phyloP scores from a whole-genome alignment of 768 basidiomycete genomes.

The Trametopsis cervina region DNA sequence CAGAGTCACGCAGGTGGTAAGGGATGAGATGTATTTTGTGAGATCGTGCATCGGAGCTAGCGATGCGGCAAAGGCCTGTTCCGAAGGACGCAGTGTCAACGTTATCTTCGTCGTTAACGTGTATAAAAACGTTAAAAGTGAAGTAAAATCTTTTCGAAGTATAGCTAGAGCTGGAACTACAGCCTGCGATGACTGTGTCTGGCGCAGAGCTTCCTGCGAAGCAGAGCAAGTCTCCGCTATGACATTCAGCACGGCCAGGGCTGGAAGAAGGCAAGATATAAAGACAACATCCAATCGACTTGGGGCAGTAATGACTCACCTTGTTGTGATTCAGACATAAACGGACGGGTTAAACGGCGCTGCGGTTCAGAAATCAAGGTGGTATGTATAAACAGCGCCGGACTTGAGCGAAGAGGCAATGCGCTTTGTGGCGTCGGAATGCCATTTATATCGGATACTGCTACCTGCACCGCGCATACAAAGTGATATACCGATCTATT shows the following conservation, averaged over 20 bases:
- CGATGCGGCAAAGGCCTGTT: constrained; percentile 19
- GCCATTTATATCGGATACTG: too few relatives aligned
- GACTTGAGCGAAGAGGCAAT: too few relatives aligned
- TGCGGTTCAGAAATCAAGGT: too few relatives aligned
- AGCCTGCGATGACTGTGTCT: not conserved
- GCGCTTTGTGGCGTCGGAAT: too few relatives aligned
- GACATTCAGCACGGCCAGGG: not conserved
- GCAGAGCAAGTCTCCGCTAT: not conserved
- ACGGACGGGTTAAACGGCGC: too few relatives aligned
- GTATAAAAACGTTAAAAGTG: constrained; percentile 23
- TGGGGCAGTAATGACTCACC: too few relatives aligned
- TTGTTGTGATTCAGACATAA: too few relatives aligned
- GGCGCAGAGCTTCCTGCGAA: not conserved
- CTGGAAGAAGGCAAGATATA: not conserved
- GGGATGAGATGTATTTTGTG: constrained; percentile 15
- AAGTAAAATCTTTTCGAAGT: constrained; percentile 21
- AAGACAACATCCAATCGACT: not conserved
- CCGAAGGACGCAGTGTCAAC: constrained; percentile 18
- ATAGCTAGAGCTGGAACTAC: constrained; percentile 8
- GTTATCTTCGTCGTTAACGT: constrained; percentile 22
- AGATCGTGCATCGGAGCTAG: constrained; percentile 19
- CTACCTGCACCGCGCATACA: too few relatives aligned
- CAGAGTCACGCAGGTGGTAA: constrained; percentile 23
- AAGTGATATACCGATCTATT: too few relatives aligned
- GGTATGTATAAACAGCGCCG: too few relatives aligned